A percentile compares a stretch with the other conserved stretches of the same genome.
phyloP scores from a whole-genome alignment of 1,139 yeast species.

The Sugiyamaella neomexicana region DNA sequence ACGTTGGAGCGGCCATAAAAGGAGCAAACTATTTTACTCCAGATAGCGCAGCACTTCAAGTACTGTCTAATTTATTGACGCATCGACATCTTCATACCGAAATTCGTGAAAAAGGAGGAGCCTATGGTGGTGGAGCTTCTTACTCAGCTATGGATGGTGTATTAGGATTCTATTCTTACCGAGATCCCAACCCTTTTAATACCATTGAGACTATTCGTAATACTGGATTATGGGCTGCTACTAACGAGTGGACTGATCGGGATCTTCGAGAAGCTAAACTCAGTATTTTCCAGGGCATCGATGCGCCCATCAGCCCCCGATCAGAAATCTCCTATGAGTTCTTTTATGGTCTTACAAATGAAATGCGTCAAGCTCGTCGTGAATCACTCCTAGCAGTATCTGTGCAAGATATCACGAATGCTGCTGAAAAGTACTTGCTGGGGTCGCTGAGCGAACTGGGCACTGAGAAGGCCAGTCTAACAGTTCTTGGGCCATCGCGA shows the following conservation, averaged over 20 bases:
- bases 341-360: constrained; percentile 70
- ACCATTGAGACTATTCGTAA: constrained; percentile 62
- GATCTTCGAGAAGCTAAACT: constrained; percentile 89
- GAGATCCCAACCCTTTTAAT: constrained; percentile 85
- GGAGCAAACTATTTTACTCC: constrained; percentile 68
- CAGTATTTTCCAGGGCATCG: constrained; percentile 85
- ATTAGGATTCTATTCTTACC: constrained; percentile 80
- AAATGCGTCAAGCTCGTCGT: constrained; percentile 78
- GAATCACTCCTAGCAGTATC: constrained; percentile 66
- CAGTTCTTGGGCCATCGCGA: constrained; percentile 56
- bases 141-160: constrained; percentile 82
- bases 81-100: constrained; percentile 85
- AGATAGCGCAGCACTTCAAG: constrained; percentile 85
- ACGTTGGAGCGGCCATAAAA: constrained; percentile 65
- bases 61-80: constrained; percentile 75
- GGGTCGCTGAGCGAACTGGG: constrained; percentile 30
- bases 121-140: constrained; percentile 93
- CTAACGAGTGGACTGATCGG: constrained; percentile 52
- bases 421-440: constrained; percentile 59
- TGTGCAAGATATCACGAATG: constrained; percentile 62
- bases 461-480: constrained; percentile 38
- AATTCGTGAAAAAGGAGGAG: constrained; percentile 94
- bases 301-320: constrained; percentile 83
- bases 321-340: constrained; percentile 72
- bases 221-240: constrained; percentile 58